These are phyloP conservation scores for Thelonectria rubi DNA, from an alignment of 2,329 filamentous ascomycete species.

Conservation along the genomic window DNA sequence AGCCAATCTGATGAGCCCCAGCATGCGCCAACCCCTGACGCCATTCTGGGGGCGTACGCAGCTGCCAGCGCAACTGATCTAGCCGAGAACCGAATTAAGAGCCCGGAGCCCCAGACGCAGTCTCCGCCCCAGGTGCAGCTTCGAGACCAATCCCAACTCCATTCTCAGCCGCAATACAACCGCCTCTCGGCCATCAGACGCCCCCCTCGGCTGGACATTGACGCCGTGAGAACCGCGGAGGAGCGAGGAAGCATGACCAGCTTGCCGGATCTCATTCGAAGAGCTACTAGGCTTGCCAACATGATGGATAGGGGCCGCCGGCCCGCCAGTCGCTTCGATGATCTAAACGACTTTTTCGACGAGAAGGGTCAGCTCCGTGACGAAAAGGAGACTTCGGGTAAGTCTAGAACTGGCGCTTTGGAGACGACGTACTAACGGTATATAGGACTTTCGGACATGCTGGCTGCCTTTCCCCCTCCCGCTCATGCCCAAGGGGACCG, in stretches of 20 bases:
- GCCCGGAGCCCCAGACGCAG: conserved; percentile 41
- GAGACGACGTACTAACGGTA: conserved; percentile 54
- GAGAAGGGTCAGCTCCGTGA: conserved; percentile 51
- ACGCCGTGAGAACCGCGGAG: conserved; percentile 82
- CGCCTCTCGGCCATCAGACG: conserved; percentile 65
- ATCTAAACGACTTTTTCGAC: conserved; percentile 60
- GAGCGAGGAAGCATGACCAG: conserved; percentile 90
- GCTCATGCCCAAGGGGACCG: conserved; percentile 55
- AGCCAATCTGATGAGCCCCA: conserved; percentile 30
- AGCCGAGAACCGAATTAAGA: conserved; percentile 43
- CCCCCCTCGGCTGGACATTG: conserved; percentile 82
- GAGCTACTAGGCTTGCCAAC: conserved; percentile 85
- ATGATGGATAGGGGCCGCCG: conserved; percentile 85
- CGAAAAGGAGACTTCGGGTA: conserved; percentile 54
- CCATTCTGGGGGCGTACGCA: conserved; percentile 60
- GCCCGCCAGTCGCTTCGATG: conserved; percentile 67
- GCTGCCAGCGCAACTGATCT: conserved; percentile 58
- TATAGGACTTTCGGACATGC: conserved; percentile 70
- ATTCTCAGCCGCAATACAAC: conserved; percentile 41
- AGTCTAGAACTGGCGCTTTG: conserved; percentile 33
- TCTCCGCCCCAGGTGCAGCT: not conserved
- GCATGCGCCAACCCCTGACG: conserved; percentile 51
- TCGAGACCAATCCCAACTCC: conserved; percentile 1
- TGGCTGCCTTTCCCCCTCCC: conserved; percentile 71
- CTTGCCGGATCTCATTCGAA: conserved; percentile 86